Evolutionary conservation across 139 green algal genomes (phyloP).

Genomic region (Haematococcus lacustris): DNA sequence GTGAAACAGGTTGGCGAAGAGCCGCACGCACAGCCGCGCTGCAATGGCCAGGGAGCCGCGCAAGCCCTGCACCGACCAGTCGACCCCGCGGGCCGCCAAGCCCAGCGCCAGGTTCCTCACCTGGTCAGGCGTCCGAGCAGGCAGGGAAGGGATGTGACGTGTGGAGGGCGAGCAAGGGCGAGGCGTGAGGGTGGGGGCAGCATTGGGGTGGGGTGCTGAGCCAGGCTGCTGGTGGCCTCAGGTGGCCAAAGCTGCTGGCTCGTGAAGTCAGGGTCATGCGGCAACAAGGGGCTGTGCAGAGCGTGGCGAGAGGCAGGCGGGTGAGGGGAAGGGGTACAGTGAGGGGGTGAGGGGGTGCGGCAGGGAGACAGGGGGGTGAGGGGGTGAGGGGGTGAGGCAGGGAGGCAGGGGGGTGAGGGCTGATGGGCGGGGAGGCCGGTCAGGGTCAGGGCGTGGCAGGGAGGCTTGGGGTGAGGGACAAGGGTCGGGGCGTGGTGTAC

Average conservation of each 20-base stretch:
- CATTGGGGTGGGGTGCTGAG: neutral
- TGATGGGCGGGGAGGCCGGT: neutral
- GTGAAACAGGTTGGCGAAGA: conserved; percentile 67
- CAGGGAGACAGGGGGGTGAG: too few relatives aligned
- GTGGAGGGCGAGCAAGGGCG: too few relatives aligned
- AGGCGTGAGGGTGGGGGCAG: neutral
- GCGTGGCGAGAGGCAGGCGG: too few relatives aligned
- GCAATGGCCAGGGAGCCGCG: conserved; percentile 41
- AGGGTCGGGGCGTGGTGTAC: too few relatives aligned
- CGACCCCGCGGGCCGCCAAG: conserved; percentile 62
- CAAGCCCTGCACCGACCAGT: conserved; percentile 52
- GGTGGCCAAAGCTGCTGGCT: neutral
- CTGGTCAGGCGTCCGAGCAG: conserved; percentile 17
- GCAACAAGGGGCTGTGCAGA: too few relatives aligned
- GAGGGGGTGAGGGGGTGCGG: too few relatives aligned
- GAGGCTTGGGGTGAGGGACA: too few relatives aligned
- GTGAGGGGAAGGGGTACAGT: too few relatives aligned
- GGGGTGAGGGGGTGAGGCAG: neutral
- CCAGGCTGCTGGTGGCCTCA: neutral
- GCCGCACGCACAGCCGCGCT: conserved; percentile 26
- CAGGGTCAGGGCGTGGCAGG: neutral
- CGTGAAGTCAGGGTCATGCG: too few relatives aligned
- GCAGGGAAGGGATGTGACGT: neutral
- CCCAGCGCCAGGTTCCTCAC: conserved; percentile 71
- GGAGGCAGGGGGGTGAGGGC: neutral